Evolutionary conservation across 768 basidiomycete genomes (phyloP).

Genomic region (Mycena latifolia): DNA sequence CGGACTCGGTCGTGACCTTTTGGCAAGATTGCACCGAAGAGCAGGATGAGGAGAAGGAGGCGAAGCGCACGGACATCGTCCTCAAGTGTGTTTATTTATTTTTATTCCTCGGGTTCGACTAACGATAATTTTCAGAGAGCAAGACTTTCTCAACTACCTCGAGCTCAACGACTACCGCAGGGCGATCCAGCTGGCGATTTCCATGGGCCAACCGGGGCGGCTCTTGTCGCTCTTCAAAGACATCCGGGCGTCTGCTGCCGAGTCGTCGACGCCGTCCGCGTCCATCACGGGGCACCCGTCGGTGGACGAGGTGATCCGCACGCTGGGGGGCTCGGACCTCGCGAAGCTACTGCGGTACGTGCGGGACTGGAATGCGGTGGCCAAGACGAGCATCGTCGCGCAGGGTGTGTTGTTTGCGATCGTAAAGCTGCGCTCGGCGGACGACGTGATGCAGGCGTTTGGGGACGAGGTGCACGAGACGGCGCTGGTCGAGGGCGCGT

Average conservation of each 20-base stretch:
- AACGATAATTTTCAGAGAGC: constrained; percentile 72
- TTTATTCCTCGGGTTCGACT: neutral
- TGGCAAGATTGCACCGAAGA: constrained; percentile 97
- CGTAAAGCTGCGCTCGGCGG: constrained; percentile 79
- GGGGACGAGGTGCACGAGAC: constrained; percentile 52
- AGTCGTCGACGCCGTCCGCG: constrained; percentile 29
- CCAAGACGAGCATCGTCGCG: constrained; percentile 87
- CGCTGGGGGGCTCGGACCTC: constrained; percentile 79
- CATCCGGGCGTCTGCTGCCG: constrained; percentile 54
- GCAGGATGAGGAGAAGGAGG: constrained; percentile 80
- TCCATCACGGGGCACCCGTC: constrained; percentile 76
- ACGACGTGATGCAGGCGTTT: constrained; percentile 81
- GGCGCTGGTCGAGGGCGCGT: constrained; percentile 40
- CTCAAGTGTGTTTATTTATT: constrained; percentile 73
- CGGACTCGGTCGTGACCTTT: constrained; percentile 95
- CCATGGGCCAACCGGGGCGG: constrained; percentile 94
- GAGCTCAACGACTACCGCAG: constrained; percentile 89
- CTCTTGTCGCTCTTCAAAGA: constrained; percentile 83
- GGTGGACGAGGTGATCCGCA: constrained; percentile 87
- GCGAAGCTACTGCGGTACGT: constrained; percentile 85
- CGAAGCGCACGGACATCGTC: constrained; percentile 78
- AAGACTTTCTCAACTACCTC: constrained; percentile 94
- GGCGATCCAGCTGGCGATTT: constrained; percentile 92
- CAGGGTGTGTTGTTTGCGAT: constrained; percentile 88
- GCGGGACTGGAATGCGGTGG: constrained; percentile 95